Percentiles rank a stretch among this genome's conserved stretches.
phyloP scores from a whole-genome alignment of 2,329 filamentous ascomycete genomes.

The Sporothrix dimorphospora region DNA sequence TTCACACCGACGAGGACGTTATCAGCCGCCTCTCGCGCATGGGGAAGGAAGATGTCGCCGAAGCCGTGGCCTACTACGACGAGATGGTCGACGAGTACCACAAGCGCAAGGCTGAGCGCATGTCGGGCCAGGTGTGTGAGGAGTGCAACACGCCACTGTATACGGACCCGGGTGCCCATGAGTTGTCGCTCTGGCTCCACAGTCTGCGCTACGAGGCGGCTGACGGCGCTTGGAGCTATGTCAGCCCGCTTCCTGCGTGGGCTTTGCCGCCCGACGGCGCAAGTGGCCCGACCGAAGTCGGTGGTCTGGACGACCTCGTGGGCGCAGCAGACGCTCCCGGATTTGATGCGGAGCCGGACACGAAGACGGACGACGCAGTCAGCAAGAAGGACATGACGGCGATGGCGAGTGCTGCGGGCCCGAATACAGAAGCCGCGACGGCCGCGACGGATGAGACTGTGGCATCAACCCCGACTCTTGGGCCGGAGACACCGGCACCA shows the following conservation, averaged over 20 bases:
- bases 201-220: conserved; percentile 86
- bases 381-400: conserved; percentile 2
- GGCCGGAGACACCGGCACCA: neutral
- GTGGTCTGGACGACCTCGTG: conserved; percentile 62
- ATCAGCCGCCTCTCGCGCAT: conserved; percentile 83
- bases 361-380: neutral
- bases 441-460: neutral
- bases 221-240: conserved; percentile 82
- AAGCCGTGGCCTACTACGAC: conserved; percentile 90
- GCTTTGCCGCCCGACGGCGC: conserved; percentile 76
- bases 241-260: conserved; percentile 83
- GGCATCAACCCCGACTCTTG: neutral
- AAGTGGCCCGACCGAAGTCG: conserved; percentile 71
- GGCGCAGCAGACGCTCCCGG: conserved; percentile 50
- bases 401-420: neutral
- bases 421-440: neutral
- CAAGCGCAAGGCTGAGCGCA: conserved; percentile 87
- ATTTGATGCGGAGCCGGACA: conserved; percentile 26
- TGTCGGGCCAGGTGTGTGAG: conserved; percentile 82
- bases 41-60: conserved; percentile 91
- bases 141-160: conserved; percentile 87
- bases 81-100: conserved; percentile 91
- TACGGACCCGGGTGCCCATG: conserved; percentile 86
- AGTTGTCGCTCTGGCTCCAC: conserved; percentile 92
- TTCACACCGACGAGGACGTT: conserved; percentile 83